Conservation (phyloP, 2,329 filamentous ascomycete genomes). For the Cladosporium sp. region DNA sequence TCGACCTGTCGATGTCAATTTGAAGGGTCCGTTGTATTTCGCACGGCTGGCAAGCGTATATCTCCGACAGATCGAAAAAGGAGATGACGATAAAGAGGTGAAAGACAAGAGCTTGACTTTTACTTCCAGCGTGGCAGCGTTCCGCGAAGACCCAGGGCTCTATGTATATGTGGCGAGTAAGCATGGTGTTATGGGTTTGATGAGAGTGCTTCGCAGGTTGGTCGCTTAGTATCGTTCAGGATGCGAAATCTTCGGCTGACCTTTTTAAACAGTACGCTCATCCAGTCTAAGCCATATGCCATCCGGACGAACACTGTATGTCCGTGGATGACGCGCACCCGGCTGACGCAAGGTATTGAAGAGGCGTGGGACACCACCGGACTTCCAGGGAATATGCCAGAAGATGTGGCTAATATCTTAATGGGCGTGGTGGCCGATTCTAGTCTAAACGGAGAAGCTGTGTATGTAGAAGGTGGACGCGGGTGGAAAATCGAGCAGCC, state of each 20-base stretch:
- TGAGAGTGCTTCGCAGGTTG: constrained; percentile 41
- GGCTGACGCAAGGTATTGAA: constrained; percentile 33
- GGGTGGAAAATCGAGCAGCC: constrained; percentile 43
- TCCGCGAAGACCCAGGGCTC: constrained; percentile 45
- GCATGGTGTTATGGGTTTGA: constrained; percentile 48
- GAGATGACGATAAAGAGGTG: constrained; percentile 22
- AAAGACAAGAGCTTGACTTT: constrained; percentile 41
- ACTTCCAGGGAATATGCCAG: constrained; percentile 36
- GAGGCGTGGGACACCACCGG: constrained; percentile 34
- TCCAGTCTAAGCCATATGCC: constrained; percentile 22
- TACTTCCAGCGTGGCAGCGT: constrained; percentile 45
- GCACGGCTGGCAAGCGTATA: constrained; percentile 48
- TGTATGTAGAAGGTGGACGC: constrained; percentile 41
- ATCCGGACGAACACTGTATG: constrained; percentile 43
- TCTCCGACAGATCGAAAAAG: constrained; percentile 35
- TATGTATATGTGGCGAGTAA: constrained; percentile 46
- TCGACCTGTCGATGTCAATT: constrained; percentile 44
- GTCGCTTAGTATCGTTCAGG: background rate
- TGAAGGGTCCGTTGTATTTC: constrained; percentile 45
- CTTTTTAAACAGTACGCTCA: constrained; percentile 28
- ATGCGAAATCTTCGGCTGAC: background rate
- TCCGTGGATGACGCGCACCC: constrained; percentile 42
- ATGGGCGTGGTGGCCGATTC: constrained; percentile 33
- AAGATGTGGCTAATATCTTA: constrained; percentile 38
- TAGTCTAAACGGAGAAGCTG: constrained; percentile 36